Base-by-base conservation (phyloP, 192 early-diverging fungal genomes). In the Coemansia sp. region DNA sequence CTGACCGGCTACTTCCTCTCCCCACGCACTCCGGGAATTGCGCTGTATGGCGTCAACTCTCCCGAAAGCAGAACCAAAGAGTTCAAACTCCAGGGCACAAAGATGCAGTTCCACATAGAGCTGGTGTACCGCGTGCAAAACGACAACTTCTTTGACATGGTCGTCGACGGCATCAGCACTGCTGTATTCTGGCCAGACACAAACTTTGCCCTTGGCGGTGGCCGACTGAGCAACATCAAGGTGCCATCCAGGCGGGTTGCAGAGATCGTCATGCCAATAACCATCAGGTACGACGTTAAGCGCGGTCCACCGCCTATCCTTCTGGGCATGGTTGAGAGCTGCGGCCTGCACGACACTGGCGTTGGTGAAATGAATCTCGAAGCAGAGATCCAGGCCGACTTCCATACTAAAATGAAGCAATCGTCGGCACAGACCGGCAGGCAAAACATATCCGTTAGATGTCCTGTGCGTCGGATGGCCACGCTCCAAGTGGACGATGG, bases 121-220 rank as follows among this genome's bases (percentile, higher is more conserved):
- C 75, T 77, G 20, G 59, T 62, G 14, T 77, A 77, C 36, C 75
- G 75, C 45, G 75, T 77, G 41, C 68, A 77, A 38, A 77, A 77
- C 65, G 75, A 77, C 61, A 77, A 77, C 61, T 77, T 55, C 59
- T 77, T 77, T 57, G 68, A 71, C 53, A 62, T 77, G 52, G 34
- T 50, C 6, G 62, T 78, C 27, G 65, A 71, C 60, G 75, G 70
- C 52, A 78, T 78, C 33, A 78, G 75, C 60, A 65, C 75, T 19
- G 75, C 75, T 0, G 65, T 78, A 2, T 78, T 78, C 31, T 78
- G 75, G 75, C 75, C 75, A 4, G 75, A 78, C 30, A 78, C 75
- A 15, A 71, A 78, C 58, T 78, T 72, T 72, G 75, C 75, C n/a
- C 75, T 78, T 19, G 75, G 75, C 22, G 75, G 75, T 23, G 69